Evolutionary conservation across 495 filamentous ascomycete genomes (phyloP).

Genomic region (Clohesyomyces aquaticus): DNA sequence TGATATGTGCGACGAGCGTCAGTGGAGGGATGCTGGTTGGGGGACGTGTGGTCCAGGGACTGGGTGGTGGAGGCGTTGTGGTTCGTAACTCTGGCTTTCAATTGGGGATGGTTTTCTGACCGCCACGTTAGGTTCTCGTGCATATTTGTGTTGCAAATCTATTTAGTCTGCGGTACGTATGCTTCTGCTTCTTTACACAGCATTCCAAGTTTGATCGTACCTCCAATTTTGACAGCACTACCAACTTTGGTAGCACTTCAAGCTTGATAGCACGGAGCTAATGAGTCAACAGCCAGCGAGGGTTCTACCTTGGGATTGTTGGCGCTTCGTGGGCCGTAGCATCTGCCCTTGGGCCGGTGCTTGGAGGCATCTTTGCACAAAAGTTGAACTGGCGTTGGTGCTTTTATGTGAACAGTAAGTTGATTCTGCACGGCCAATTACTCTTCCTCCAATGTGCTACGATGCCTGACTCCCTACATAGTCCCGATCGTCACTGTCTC

Average conservation of each 20-base stretch:
- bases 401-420: constrained; percentile 39
- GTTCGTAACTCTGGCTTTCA: no score
- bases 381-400: constrained; percentile 55
- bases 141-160: constrained; percentile 41
- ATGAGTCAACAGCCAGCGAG: constrained; percentile 55
- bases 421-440: no score
- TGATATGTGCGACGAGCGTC: constrained; percentile 39
- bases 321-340: constrained; percentile 77
- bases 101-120: no score
- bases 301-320: constrained; percentile 66
- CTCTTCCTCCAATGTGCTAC: no score
- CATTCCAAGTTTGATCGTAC: no score
- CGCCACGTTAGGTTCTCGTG: no score
- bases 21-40: constrained; percentile 39
- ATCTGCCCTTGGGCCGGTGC: constrained; percentile 70
- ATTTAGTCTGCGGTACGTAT: constrained; percentile 33
- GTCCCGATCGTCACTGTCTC: constrained; percentile 30
- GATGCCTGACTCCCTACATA: constrained; percentile 19
- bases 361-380: constrained; percentile 76
- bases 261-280: no score
- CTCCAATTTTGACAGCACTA: no score
- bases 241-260: no score
- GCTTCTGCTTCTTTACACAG: neutral
- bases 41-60: constrained; percentile 43
- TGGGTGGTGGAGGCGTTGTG: constrained; percentile 43